Evolutionary conservation across 352 stramenopile genomes (phyloP).

Genomic region (Elongisporangium prolatum): DNA sequence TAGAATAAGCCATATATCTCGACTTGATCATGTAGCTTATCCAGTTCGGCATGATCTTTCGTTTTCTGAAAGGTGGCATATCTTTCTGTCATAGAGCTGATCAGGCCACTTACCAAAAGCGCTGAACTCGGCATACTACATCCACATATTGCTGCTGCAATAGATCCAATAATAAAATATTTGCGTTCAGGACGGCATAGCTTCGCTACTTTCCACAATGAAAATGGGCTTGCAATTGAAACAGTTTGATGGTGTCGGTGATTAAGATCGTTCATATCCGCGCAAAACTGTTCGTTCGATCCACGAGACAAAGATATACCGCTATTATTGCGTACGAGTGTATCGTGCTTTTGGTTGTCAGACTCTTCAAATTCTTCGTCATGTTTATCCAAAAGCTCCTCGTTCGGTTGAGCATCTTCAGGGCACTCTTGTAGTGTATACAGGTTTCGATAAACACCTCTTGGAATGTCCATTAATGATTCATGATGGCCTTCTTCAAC

Average conservation of each 20-base stretch:
- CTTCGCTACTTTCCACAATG: conserved; percentile 22
- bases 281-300: background rate
- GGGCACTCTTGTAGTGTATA: conserved; percentile 50
- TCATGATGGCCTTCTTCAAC: conserved; percentile 47
- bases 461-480: conserved; percentile 48
- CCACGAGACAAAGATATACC: background rate
- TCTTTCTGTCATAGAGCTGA: conserved; percentile 24
- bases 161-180: conserved; percentile 24
- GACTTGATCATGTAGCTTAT: conserved; percentile 35
- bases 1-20: conserved; percentile 25
- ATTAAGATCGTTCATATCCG: background rate
- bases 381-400: conserved; percentile 20
- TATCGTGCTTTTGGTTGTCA: conserved; percentile 39
- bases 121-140: conserved; percentile 23
- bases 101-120: conserved; percentile 26
- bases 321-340: background rate
- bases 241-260: background rate
- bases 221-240: conserved; percentile 11
- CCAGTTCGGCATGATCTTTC: conserved; percentile 12
- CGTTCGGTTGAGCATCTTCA: conserved; percentile 8
- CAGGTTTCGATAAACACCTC: conserved; percentile 74
- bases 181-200: conserved; percentile 28
- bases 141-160: conserved; percentile 26
- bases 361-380: conserved; percentile 4
- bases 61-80: conserved; percentile 22